Conservation (phyloP, 2,329 filamentous ascomycete species). For the Paecilomyces formosus region DNA sequence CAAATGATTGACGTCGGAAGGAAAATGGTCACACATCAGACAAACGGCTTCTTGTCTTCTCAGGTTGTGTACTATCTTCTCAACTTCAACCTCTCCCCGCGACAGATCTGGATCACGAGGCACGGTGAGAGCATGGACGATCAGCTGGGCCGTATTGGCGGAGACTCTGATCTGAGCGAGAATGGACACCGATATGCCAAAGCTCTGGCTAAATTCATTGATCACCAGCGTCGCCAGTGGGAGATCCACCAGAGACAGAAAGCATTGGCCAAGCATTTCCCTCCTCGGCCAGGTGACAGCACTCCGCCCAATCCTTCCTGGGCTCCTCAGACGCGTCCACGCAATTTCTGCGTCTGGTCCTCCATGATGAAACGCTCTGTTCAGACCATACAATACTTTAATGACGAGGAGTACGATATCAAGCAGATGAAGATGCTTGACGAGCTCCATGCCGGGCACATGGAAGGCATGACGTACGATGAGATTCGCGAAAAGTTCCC, state of each 20-base stretch:
- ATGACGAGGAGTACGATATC: slow-evolving; percentile 91
- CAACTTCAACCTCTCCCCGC: slow-evolving; percentile 91
- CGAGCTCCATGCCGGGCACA: slow-evolving; percentile 84
- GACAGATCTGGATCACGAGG: slow-evolving; percentile 96
- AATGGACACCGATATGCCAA: slow-evolving; percentile 73
- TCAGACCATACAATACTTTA: slow-evolving; percentile 81
- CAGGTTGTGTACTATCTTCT: slow-evolving; percentile 91
- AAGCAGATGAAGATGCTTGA: slow-evolving; percentile 99
- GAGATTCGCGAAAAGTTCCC: slow-evolving; percentile 75
- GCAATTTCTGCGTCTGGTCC: slow-evolving; percentile 97
- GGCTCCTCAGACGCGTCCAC: slow-evolving; percentile 50
- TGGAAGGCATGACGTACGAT: slow-evolving; percentile 91
- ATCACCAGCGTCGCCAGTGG: slow-evolving; percentile 72
- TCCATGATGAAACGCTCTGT: slow-evolving; percentile 90
- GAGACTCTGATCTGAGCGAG: slow-evolving; percentile 75
- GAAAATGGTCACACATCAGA: slow-evolving; percentile 84
- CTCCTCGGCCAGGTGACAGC: slow-evolving; percentile 82
- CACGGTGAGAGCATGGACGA: slow-evolving; percentile 92
- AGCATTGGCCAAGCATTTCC: slow-evolving; percentile 69
- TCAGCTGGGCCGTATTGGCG: slow-evolving; percentile 77
- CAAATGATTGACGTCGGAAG: slow-evolving; percentile 96
- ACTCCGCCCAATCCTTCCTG: slow-evolving; percentile 91
- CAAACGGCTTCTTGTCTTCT: slow-evolving; percentile 84
- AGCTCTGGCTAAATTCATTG: slow-evolving; percentile 77
- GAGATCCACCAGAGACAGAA: slow-evolving; percentile 73